Percentiles rank a stretch among this genome's conserved stretches.
Conservation (phyloP, 768 basidiomycete species). For the Auricularia sp. region DNA sequence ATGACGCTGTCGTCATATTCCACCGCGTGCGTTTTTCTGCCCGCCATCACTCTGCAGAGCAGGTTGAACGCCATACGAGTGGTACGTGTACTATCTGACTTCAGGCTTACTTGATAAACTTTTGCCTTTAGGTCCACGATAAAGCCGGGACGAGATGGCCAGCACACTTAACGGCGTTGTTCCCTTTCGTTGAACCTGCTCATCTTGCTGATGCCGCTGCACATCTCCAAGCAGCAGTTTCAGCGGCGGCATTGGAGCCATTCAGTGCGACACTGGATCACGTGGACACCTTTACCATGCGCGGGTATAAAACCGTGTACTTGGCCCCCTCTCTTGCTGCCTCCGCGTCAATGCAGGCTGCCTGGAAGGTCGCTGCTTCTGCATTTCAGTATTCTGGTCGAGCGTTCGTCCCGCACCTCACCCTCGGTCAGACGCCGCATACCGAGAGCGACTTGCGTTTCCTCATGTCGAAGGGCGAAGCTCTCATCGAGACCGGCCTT, state of each 20-base stretch:
- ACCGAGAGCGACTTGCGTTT: slow-evolving; percentile 7
- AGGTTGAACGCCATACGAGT: slow-evolving; percentile 11
- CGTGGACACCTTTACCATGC: slow-evolving; percentile 10
- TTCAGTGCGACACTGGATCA: slow-evolving; percentile 11
- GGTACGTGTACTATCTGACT: neutral
- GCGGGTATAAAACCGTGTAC: slow-evolving; percentile 14
- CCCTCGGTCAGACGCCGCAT: slow-evolving; percentile 13
- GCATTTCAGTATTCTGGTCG: slow-evolving; percentile 13
- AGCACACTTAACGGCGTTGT: slow-evolving; percentile 15
- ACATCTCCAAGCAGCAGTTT: slow-evolving; percentile 6
- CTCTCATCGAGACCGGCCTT: slow-evolving; percentile 4
- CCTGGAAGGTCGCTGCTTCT: slow-evolving; percentile 12
- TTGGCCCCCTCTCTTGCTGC: slow-evolving; percentile 7
- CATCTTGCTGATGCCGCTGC: slow-evolving; percentile 6
- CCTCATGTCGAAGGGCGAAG: slow-evolving; percentile 11
- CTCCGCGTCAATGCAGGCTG: slow-evolving; percentile 5
- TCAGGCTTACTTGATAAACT: no score
- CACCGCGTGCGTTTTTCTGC: slow-evolving; percentile 17
- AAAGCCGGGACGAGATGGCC: slow-evolving; percentile 16
- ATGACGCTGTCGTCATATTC: slow-evolving; percentile 35
- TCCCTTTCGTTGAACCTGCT: slow-evolving; percentile 11
- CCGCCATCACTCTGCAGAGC: slow-evolving; percentile 9
- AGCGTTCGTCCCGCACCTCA: slow-evolving; percentile 14
- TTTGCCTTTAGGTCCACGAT: slow-evolving; percentile 7
- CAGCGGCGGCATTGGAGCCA: slow-evolving; percentile 8